Conservation (phyloP, 148 eudicot species). For the Dysphania ambrosioides region DNA sequence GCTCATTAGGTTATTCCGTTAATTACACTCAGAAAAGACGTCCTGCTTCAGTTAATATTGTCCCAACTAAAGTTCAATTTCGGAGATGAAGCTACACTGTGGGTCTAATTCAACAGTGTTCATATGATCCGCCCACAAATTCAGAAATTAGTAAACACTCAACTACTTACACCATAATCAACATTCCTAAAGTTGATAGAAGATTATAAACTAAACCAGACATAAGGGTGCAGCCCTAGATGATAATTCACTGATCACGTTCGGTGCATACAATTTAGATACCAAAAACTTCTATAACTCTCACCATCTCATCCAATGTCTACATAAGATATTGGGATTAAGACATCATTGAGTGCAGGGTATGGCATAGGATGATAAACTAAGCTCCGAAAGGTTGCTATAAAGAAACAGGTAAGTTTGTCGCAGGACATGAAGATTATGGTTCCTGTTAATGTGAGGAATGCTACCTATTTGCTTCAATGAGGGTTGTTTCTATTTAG, state of each 20-base stretch:
- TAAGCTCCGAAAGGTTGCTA: neutral
- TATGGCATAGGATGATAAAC: neutral
- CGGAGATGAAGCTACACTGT: too few relatives aligned
- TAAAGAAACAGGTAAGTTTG: neutral
- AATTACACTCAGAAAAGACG: neutral
- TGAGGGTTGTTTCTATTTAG: too few relatives aligned
- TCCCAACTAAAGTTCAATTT: neutral
- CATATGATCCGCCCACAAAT: neutral
- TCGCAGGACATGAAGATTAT: too few relatives aligned
- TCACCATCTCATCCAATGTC: too few relatives aligned
- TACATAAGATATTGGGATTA: neutral
- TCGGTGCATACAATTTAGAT: too few relatives aligned
- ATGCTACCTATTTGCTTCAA: too few relatives aligned
- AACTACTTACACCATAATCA: neutral
- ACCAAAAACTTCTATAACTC: neutral
- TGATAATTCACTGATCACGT: neutral
- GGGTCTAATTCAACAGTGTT: neutral
- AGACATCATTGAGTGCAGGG: neutral
- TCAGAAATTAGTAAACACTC: neutral
- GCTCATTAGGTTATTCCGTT: neutral
- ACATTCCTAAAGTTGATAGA: neutral
- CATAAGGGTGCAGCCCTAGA: neutral
- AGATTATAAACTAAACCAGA: neutral
- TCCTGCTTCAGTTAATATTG: neutral
- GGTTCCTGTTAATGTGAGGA: too few relatives aligned